phyloP scores from a whole-genome alignment of 176 grass and related monocot species.

The Rhipidocladum racemiflorum region DNA sequence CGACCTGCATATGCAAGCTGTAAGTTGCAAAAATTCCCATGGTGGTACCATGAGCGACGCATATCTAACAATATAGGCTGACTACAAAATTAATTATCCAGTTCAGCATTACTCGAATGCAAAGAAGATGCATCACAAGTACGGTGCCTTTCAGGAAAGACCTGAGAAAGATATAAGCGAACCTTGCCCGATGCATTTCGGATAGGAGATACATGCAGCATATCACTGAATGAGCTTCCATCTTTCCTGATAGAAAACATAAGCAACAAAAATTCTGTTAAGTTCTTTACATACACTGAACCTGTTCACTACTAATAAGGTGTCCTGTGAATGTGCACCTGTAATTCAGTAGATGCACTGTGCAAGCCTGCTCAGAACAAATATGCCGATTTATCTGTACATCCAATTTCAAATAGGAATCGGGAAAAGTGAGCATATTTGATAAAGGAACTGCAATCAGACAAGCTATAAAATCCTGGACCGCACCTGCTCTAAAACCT shows the following conservation, averaged over 20 bases:
- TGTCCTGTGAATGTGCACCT: conserved; percentile 40
- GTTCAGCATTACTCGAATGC: neutral
- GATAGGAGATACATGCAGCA: conserved; percentile 84
- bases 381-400: conserved; percentile 78
- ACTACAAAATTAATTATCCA: neutral
- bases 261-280: conserved; percentile 19
- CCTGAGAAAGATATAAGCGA: conserved; percentile 25
- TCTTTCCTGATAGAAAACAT: conserved; percentile 70
- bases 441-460: neutral
- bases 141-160: conserved; percentile 16
- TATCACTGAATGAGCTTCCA: conserved; percentile 69
- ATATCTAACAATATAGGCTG: neutral
- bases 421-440: neutral
- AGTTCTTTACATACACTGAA: conserved; percentile 1
- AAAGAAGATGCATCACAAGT: neutral
- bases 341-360: conserved; percentile 72
- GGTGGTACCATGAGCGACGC: neutral
- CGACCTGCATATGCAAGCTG: conserved; percentile 42
- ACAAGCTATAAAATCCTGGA: conserved; percentile 20
- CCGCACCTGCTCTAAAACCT: conserved; percentile 70
- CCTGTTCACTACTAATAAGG: conserved; percentile 8
- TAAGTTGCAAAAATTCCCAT: neutral
- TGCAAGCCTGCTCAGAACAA: conserved; percentile 57
- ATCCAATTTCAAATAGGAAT: conserved; percentile 22
- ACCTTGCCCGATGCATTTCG: conserved; percentile 92